Evolutionary conservation across 805 yeast genomes (phyloP), one percentile per base, ranked within the genome.

Genomic region (Blastobotrys terrestris): DNA sequence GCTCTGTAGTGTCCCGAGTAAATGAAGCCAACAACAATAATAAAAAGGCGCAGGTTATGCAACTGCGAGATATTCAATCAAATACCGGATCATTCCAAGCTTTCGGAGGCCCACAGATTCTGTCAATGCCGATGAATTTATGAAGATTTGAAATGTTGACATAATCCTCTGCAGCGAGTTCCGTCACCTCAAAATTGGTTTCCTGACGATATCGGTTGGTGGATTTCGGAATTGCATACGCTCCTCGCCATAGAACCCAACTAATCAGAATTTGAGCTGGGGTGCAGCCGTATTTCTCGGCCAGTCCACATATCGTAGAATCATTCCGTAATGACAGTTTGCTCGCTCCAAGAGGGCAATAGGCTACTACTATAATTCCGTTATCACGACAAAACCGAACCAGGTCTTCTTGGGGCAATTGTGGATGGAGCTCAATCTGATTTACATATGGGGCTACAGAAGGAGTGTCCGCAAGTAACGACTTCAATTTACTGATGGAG

Each of bases 381-480:
- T 84, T 72, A 31, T 68, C 63, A 49, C 72, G 67, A 65, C 81
- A 75, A 67, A 64, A 84, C 31, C 77, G 74, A 43, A 77, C 63
- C 58, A 87, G 71, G 58, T 81, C 80, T 8, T 67, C 71, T 67
- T 86, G 90, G 44, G 86, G 86, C 54, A 84, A 73, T 56, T 76
- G 76, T 46, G 90, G 89, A 67, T 87, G 95, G 40, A 81, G 70
- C 72, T 87, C 95, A 54, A 86, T 75, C 73, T 88, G 95, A 68
- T 83, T 80, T 44, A 76, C 80, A 11, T 79, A 87, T 3, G 96
- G 96, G 59, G 55, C 60, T 46, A 67, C 63, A 26, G 59, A 54
- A 44, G 70, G 70, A 7, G 68, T 68, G 8, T 5, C 5, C 35
- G 62, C 53, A 50, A 85, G 72, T 54, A 87, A 69, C 49, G 68